A percentile compares a stretch with the other conserved stretches of the same genome.
phyloP scores from a whole-genome alignment of 371 early-diverging fungal genomes.

The Lichtheimia ornata region DNA sequence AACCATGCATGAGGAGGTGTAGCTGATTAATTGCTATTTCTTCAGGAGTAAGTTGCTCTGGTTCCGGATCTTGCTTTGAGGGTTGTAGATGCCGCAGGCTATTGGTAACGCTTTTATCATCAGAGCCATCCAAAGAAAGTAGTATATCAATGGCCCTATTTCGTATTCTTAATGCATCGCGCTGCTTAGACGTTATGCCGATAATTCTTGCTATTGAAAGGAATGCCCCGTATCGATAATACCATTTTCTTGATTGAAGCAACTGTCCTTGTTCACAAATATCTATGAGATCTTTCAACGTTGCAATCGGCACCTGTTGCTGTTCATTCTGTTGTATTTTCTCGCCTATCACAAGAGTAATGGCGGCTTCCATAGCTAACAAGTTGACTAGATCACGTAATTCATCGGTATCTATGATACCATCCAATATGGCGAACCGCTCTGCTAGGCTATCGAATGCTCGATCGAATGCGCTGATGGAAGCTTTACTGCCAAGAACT shows the following conservation, averaged over 20 bases:
- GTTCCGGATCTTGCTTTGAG: constrained; percentile 40
- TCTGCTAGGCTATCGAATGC: constrained; percentile 8
- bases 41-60: constrained; percentile 34
- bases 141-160: constrained; percentile 13
- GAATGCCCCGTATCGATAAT: constrained; percentile 28
- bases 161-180: not conserved
- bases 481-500: constrained; percentile 15
- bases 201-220: constrained; percentile 6
- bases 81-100: constrained; percentile 24
- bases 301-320: not conserved
- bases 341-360: constrained; percentile 30
- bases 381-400: constrained; percentile 31
- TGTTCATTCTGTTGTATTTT: constrained; percentile 7
- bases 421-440: not conserved
- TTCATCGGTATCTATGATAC: constrained; percentile 19
- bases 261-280: constrained; percentile 12
- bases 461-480: constrained; percentile 8
- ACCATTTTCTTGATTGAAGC: constrained; percentile 25
- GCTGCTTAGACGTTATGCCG: not conserved
- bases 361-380: constrained; percentile 33
- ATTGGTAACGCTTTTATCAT: constrained; percentile 10
- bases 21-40: constrained; percentile 36
- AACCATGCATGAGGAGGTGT: constrained; percentile 42
- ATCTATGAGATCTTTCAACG: constrained; percentile 20
- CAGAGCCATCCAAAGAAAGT: constrained; percentile 1